Percentiles rank a stretch among this genome's conserved stretches.
Conservation (phyloP, 345 rosid genomes). For the Eucalyptus marginata region DNA sequence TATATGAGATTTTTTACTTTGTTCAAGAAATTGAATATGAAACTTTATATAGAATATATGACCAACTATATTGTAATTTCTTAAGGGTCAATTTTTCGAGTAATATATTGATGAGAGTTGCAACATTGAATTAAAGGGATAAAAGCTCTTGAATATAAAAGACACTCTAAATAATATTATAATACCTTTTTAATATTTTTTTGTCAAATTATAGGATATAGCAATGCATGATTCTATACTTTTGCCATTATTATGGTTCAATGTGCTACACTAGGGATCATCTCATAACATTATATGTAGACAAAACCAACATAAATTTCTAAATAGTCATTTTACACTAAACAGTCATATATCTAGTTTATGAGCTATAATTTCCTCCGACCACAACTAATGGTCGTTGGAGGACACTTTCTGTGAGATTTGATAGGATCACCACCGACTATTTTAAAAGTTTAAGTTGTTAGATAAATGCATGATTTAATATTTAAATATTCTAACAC, state of each 20-base stretch:
- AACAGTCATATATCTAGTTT: rapidly evolving
- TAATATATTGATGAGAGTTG: too few relatives aligned
- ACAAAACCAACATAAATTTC: background rate
- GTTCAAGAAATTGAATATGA: too few relatives aligned
- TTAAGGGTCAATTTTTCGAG: too few relatives aligned
- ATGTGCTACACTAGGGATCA: background rate
- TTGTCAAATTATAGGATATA: background rate
- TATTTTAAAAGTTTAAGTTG: rapidly evolving
- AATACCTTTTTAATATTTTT: too few relatives aligned
- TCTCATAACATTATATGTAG: background rate
- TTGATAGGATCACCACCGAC: rapidly evolving
- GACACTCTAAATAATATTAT: too few relatives aligned
- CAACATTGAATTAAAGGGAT: too few relatives aligned
- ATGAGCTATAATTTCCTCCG: background rate
- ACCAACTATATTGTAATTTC: too few relatives aligned
- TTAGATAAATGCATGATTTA: rapidly evolving
- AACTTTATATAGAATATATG: too few relatives aligned
- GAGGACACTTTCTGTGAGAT: rapidly evolving
- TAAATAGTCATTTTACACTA: background rate
- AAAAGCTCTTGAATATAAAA: too few relatives aligned
- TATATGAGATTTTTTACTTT: too few relatives aligned
- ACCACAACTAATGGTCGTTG: rapidly evolving
- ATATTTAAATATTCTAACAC: too few relatives aligned
- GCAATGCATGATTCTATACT: background rate
- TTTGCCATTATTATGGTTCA: background rate